Conservation (phyloP, 441 rosid species). For the Populus tomentosa region DNA sequence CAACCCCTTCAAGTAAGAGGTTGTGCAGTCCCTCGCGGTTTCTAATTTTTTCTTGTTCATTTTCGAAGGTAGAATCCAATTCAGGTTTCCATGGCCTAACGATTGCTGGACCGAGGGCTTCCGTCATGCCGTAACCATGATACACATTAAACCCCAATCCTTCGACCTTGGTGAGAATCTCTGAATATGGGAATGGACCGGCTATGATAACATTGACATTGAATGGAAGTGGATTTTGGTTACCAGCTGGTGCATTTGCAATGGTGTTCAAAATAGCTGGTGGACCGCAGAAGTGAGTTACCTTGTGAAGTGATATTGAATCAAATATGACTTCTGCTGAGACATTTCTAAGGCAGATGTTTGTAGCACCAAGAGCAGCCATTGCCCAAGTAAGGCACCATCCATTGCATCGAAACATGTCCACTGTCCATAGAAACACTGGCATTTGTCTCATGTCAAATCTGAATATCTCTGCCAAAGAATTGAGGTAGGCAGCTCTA, state of each 20-base stretch:
- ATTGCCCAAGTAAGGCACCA: conserved; percentile 59
- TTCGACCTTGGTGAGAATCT: conserved; percentile 28
- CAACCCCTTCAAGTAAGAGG: conserved; percentile 31
- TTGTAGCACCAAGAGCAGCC: conserved; percentile 55
- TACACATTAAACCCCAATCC: conserved; percentile 43
- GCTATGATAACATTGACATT: conserved; percentile 36
- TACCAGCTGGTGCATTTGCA: conserved; percentile 15
- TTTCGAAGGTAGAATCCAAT: background rate
- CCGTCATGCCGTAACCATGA: conserved; percentile 62
- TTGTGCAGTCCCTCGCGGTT: conserved; percentile 24
- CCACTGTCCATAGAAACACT: conserved; percentile 56
- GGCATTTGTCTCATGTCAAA: conserved; percentile 28
- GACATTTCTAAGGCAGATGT: conserved; percentile 40
- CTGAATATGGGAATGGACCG: conserved; percentile 30
- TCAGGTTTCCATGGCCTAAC: conserved; percentile 30
- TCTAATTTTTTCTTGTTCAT: conserved; percentile 4
- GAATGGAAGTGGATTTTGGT: conserved; percentile 8
- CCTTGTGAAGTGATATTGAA: conserved; percentile 29
- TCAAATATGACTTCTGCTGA: conserved; percentile 30
- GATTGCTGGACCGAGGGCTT: conserved; percentile 44
- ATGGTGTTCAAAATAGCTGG: conserved; percentile 42
- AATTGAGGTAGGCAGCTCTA: conserved; percentile 49
- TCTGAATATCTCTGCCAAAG: conserved; percentile 37
- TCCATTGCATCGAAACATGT: conserved; percentile 68
- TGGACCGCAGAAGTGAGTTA: conserved; percentile 48